Evolutionary conservation across 371 early-diverging fungal genomes (phyloP).

Genomic region (Lichtheimia ramosa): DNA sequence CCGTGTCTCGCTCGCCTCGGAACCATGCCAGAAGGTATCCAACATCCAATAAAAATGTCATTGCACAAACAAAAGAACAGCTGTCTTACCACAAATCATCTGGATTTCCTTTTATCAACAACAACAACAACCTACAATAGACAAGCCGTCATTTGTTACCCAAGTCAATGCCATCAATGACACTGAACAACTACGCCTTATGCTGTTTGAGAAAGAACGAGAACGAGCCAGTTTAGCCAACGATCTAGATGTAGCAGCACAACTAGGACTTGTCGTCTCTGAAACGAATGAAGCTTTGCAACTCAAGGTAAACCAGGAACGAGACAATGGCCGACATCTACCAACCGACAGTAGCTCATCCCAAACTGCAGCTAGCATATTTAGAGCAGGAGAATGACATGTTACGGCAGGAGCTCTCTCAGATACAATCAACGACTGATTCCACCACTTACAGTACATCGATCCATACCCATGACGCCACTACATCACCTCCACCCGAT

Average conservation of each 20-base stretch:
- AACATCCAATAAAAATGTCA: constrained; percentile 1
- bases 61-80: not conserved
- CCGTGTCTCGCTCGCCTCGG: constrained; percentile 51
- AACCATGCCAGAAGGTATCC: constrained; percentile 46
- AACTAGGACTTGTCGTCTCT: constrained; percentile 63
- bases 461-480: constrained; percentile 1
- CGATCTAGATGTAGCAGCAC: constrained; percentile 67
- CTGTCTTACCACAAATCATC: not conserved
- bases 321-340: not conserved
- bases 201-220: constrained; percentile 65
- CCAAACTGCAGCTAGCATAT: constrained; percentile 40
- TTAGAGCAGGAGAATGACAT: constrained; percentile 59
- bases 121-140: constrained; percentile 15
- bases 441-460: not conserved
- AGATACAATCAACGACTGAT: constrained; percentile 6
- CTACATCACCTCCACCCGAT: constrained; percentile 11
- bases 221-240: constrained; percentile 62
- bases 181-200: constrained; percentile 44
- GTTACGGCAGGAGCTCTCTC: constrained; percentile 48
- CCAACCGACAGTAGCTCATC: not conserved
- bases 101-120: not conserved
- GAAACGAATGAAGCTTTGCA: constrained; percentile 65
- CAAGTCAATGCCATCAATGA: constrained; percentile 53
- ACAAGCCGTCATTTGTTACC: constrained; percentile 46
- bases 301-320: constrained; percentile 38